Percentiles rank a stretch among this genome's conserved stretches.
Evolutionary conservation across 169 alveolate genomes (phyloP).

Genomic region (Prorocentrum cordatum): DNA sequence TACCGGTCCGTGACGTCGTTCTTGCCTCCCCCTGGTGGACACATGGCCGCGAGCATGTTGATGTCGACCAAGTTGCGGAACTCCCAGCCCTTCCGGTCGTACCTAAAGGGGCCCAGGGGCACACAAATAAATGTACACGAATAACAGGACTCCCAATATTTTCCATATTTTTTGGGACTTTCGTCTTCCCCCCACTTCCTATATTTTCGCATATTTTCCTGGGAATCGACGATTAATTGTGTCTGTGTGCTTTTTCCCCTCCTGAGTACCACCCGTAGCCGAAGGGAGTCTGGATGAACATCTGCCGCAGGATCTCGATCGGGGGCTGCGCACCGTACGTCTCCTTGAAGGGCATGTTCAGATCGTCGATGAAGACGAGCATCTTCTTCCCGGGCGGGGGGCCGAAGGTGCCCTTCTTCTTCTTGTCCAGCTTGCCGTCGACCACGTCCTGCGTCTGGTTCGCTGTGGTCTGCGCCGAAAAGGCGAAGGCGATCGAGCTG

Average conservation of each 20-base stretch:
- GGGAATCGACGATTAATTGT: too few species aligned
- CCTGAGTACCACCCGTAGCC: too few species aligned
- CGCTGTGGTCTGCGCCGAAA: conserved; percentile 91
- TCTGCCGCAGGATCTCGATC: conserved; percentile 87
- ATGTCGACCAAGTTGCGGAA: conserved; percentile 83
- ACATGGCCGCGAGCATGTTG: conserved; percentile 84
- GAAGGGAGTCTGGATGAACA: conserved; percentile 76
- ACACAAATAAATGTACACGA: too few species aligned
- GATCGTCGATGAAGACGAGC: conserved; percentile 89
- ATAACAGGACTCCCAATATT: too few species aligned
- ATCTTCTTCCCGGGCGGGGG: conserved; percentile 85
- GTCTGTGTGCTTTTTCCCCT: too few species aligned
- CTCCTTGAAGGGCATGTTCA: conserved; percentile 89
- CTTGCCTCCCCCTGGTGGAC: conserved; percentile 91
- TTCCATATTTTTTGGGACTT: too few species aligned
- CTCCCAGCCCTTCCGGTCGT: conserved; percentile 82
- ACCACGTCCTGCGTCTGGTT: conserved; percentile 84
- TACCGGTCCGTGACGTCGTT: conserved; percentile 84
- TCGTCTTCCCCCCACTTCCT: too few species aligned
- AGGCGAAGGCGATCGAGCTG: conserved; percentile 82
- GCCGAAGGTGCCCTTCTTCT: conserved; percentile 87
- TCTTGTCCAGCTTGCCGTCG: conserved; percentile 86
- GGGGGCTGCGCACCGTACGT: conserved; percentile 92
- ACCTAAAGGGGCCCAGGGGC: conserved; percentile 84
- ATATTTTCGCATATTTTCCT: too few species aligned